Conservation (phyloP, 2,329 filamentous ascomycete genomes). For the Aspergillus sergii region DNA sequence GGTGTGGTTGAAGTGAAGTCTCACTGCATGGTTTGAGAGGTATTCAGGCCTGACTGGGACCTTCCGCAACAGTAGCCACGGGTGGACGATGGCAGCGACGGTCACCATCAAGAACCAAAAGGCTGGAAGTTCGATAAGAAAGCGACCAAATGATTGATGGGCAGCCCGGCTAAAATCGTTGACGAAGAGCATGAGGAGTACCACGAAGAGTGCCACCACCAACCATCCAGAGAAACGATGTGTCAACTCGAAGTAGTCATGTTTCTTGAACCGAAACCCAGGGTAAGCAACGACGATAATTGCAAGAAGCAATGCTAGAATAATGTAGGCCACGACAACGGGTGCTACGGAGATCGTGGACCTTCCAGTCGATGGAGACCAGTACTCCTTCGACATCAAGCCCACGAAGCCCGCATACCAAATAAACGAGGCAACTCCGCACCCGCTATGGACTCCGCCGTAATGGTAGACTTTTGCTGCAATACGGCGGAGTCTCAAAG, state of each 20-base stretch:
- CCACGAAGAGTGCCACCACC: constrained; percentile 66
- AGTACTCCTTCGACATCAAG: constrained; percentile 38
- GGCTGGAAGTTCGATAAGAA: constrained; percentile 51
- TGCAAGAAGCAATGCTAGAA: constrained; percentile 59
- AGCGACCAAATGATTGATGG: constrained; percentile 37
- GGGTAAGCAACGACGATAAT: constrained; percentile 69
- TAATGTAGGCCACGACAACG: constrained; percentile 58
- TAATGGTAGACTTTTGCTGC: constrained; percentile 57
- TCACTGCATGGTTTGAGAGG: constrained; percentile 72
- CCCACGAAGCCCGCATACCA: constrained; percentile 49
- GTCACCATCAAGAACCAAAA: constrained; percentile 71
- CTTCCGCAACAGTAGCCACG: constrained; percentile 72
- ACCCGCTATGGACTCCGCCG: constrained; percentile 58
- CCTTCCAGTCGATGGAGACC: constrained; percentile 21
- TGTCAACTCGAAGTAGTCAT: constrained; percentile 70
- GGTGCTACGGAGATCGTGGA: constrained; percentile 40
- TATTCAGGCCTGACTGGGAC: constrained; percentile 66
- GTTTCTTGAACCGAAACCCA: constrained; percentile 61
- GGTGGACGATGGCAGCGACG: constrained; percentile 67
- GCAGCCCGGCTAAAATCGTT: constrained; percentile 43
- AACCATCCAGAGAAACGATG: constrained; percentile 77
- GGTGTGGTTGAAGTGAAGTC: constrained; percentile 69
- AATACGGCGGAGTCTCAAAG: constrained; percentile 49
- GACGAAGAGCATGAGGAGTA: constrained; percentile 60
- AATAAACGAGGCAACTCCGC: constrained; percentile 50